Conservation (phyloP, 2,329 filamentous ascomycete species). For the Fonsecaea pugnacius region DNA sequence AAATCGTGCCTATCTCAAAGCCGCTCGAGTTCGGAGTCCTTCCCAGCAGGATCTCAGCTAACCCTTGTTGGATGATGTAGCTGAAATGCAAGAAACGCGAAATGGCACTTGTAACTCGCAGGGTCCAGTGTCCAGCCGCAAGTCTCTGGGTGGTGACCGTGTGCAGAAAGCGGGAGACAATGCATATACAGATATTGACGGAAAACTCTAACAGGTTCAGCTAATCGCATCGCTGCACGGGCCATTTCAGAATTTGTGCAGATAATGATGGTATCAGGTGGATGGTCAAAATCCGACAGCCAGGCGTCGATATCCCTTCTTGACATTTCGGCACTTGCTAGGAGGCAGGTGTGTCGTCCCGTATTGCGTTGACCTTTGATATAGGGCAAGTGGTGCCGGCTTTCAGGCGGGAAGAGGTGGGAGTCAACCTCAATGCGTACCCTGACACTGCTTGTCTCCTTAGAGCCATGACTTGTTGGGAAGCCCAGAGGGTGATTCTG, state of each 20-base stretch:
- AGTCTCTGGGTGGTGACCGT: not conserved
- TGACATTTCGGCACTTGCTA: not conserved
- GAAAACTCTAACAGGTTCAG: constrained; percentile 1
- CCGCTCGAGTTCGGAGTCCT: not conserved
- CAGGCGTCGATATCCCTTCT: not conserved
- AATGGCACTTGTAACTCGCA: not conserved
- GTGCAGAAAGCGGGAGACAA: not conserved
- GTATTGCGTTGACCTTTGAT: not conserved
- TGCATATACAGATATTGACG: not conserved
- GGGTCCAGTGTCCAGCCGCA: not conserved
- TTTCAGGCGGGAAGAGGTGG: not conserved
- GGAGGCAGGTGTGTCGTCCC: not conserved
- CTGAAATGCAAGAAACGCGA: not conserved
- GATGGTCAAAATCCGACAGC: not conserved
- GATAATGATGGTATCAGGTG: constrained; percentile 4
- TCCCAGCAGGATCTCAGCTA: not conserved
- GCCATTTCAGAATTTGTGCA: not conserved
- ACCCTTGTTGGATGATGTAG: not conserved
- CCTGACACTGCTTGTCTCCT: not conserved
- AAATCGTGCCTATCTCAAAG: not conserved
- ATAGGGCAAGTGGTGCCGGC: not conserved
- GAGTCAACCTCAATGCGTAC: not conserved
- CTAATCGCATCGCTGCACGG: not conserved
- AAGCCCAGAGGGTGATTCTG: not conserved
- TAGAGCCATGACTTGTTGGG: not conserved